Conservation (phyloP, 1,284 basidiomycete species). For the Trametes polyzona region DNA sequence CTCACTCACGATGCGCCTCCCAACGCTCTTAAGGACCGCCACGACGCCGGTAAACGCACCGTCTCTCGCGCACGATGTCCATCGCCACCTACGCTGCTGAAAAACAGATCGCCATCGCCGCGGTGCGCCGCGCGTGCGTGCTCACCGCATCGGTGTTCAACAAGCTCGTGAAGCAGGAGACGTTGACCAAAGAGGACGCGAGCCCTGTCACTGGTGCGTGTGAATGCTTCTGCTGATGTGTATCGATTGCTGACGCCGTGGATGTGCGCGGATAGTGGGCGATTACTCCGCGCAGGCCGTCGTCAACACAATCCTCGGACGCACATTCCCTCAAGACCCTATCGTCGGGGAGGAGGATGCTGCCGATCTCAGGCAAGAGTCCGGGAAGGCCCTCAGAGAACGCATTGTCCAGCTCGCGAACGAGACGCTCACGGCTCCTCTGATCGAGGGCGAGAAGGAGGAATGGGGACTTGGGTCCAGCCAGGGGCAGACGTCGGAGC, state of each 20-base stretch:
- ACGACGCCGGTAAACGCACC: slow-evolving; percentile 27
- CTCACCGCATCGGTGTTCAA: slow-evolving; percentile 90
- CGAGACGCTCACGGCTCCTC: slow-evolving; percentile 69
- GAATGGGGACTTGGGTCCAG: slow-evolving; percentile 72
- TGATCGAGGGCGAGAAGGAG: slow-evolving; percentile 51
- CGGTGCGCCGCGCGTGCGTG: slow-evolving; percentile 86
- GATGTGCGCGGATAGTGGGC: slow-evolving; percentile 59
- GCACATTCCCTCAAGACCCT: slow-evolving; percentile 82
- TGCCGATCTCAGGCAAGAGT: slow-evolving; percentile 67
- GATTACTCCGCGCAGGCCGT: slow-evolving; percentile 92
- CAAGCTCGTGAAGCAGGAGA: slow-evolving; percentile 86
- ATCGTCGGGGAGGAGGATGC: slow-evolving; percentile 98
- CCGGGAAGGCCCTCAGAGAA: slow-evolving; percentile 56
- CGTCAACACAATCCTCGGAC: slow-evolving; percentile 76
- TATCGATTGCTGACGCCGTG: neutral
- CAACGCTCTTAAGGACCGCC: slow-evolving; percentile 20
- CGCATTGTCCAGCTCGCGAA: slow-evolving; percentile 87
- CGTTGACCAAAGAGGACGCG: slow-evolving; percentile 91
- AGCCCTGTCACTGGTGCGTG: slow-evolving; percentile 90
- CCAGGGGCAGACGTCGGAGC: slow-evolving; percentile 49
- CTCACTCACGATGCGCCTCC: slow-evolving; percentile 19
- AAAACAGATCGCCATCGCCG: slow-evolving; percentile 81
- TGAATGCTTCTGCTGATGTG: neutral
- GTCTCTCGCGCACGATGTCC: slow-evolving; percentile 35
- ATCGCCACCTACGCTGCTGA: slow-evolving; percentile 49